A percentile compares a stretch with the other conserved stretches of the same genome.
These are phyloP conservation scores for Smittium mucronatum DNA, from an alignment of 371 early-diverging fungal genomes.

Conservation along the genomic window DNA sequence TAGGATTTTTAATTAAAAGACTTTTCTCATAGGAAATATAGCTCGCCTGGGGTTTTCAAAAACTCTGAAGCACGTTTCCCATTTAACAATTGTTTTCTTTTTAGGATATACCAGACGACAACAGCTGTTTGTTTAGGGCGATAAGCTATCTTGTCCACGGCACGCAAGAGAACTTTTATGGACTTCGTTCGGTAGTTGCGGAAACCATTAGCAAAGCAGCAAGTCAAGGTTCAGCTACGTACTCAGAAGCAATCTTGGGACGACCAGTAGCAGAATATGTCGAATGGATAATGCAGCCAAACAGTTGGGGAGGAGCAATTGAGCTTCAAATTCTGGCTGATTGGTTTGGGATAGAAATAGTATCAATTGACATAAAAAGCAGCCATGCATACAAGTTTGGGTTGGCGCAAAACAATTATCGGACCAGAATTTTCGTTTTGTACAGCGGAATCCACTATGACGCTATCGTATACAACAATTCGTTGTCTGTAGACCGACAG, in stretches of 20 bases:
- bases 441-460: slow-evolving; percentile 53
- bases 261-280: slow-evolving; percentile 28
- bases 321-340: slow-evolving; percentile 36
- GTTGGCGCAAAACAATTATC: slow-evolving; percentile 25
- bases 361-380: slow-evolving; percentile 40
- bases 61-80: neutral
- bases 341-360: slow-evolving; percentile 36
- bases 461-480: slow-evolving; percentile 34
- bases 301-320: slow-evolving; percentile 57
- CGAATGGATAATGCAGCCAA: slow-evolving; percentile 36
- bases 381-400: slow-evolving; percentile 38
- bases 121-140: slow-evolving; percentile 43
- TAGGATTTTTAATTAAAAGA: too few species aligned
- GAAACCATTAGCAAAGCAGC: slow-evolving; percentile 26
- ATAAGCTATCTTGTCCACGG: slow-evolving; percentile 12
- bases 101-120: slow-evolving; percentile 39
- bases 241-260: slow-evolving; percentile 39
- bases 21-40: too few species aligned
- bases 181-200: neutral
- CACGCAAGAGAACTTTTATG: slow-evolving; percentile 7
- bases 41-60: too few species aligned
- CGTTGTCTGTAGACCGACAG: slow-evolving; percentile 19
- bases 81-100: neutral
- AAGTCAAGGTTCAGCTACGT: slow-evolving; percentile 23
- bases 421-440: slow-evolving; percentile 28